Base-by-base conservation (phyloP, 371 early-diverging fungal genomes). In the Lichtheimia ramosa region DNA sequence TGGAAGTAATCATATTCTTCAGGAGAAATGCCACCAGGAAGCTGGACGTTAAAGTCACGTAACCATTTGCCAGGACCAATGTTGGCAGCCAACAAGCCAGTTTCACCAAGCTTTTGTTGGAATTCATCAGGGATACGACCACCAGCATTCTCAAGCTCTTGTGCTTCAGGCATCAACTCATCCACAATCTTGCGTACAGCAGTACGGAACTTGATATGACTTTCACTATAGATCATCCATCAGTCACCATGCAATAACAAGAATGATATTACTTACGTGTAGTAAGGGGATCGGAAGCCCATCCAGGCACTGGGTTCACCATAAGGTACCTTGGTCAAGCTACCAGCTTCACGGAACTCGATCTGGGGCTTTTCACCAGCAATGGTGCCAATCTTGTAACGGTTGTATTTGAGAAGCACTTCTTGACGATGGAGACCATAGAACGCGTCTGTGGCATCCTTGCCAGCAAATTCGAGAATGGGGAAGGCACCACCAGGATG, bases 401-500 rank as follows among this genome's bases (percentile, higher is more conserved):
- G 64, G 2, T 61, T 41, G 24, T 72, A 72, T 59, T 83, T 85
- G 20, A 67, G 25, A 23, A 90, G 74, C 3, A 87, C 83, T 41
- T 89, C 86, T 58, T 85, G 88, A 52, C 88, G 79, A 72, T 93
- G 92, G 10, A 88, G 73, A 12, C 83, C 83, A 55, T 86, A 87
- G 63, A 92, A 92, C 15, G 28, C 64, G 8, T 60, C 54, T 1
- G 60, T 60, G 7, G 54, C 60, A 20, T 60, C 60, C 39, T 60
- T 43, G 27, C 63, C 59, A 23, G 82, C 87, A 43, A 73, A 70
- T 65, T 87, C 84, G n/a, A 79, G 56, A 53, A 89, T 78, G 24
- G 82, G 83, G 56, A 77, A 79, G 50, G 77, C 80, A 14, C 97
- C 98, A 50, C 98, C 98, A 21, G 98, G 98, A 71, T 98, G 98